Conservation (phyloP, 2,329 filamentous ascomycete genomes). For the Microsporum ferrugineum region DNA sequence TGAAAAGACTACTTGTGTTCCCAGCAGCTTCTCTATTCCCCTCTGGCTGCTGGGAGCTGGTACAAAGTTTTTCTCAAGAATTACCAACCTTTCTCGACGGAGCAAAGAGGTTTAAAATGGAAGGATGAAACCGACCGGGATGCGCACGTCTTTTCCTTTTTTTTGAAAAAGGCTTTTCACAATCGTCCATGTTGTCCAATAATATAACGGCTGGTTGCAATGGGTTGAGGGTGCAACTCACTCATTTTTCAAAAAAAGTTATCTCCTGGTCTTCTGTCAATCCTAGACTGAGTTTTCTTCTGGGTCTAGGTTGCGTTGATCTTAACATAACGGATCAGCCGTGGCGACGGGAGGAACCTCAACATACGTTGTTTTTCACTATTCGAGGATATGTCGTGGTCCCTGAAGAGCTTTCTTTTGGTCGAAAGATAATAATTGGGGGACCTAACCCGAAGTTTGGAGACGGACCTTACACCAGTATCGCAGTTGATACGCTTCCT, state of each 20-base stretch:
- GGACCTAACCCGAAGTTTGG: background rate
- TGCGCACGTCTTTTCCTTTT: background rate
- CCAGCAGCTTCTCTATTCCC: background rate
- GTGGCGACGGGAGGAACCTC: background rate
- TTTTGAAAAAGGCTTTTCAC: background rate
- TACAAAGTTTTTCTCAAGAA: background rate
- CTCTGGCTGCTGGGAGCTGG: background rate
- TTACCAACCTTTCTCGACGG: background rate
- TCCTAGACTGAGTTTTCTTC: background rate
- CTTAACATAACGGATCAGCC: background rate
- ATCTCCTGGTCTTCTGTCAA: background rate
- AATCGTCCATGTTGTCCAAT: background rate
- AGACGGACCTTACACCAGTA: background rate
- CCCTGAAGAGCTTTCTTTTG: background rate
- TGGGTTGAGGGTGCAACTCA: background rate
- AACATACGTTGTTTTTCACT: slow-evolving; percentile 1
- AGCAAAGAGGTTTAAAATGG: background rate
- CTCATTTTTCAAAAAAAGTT: background rate
- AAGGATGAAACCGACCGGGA: background rate
- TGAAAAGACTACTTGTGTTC: slow-evolving; percentile 18
- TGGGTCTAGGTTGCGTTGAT: background rate
- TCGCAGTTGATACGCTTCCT: background rate
- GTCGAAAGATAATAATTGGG: background rate
- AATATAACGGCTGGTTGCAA: background rate
- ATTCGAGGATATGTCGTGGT: background rate